Conservation (phyloP, 2,329 filamentous ascomycete species). For the Hymenoscyphus infarciens region DNA sequence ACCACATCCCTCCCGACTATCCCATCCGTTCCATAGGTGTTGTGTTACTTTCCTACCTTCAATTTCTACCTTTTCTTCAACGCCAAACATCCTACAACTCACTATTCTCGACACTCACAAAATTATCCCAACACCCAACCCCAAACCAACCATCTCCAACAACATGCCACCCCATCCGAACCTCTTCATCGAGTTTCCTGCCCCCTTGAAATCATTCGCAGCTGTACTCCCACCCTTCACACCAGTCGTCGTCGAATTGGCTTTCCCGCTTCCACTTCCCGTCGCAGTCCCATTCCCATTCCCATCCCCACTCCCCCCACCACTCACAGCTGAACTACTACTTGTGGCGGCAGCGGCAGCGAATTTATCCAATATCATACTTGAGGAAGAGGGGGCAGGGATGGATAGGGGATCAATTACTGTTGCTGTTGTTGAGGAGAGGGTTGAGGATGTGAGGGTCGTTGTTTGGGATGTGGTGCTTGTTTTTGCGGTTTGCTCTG, state of each 20-base stretch:
- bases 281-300: background rate
- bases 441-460: background rate
- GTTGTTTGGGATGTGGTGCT: background rate
- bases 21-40: no score
- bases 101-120: no score
- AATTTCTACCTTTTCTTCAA: no score
- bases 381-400: background rate
- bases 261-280: background rate
- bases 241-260: background rate
- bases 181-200: background rate
- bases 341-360: background rate
- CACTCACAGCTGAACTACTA: background rate
- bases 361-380: background rate
- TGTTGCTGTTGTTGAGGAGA: background rate
- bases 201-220: background rate
- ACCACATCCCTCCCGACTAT: no score
- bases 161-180: no score
- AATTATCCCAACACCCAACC: no score
- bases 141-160: no score
- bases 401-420: background rate
- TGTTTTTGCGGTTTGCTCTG: background rate
- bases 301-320: background rate
- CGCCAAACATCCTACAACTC: no score
- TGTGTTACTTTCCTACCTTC: no score
- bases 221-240: background rate